Base-by-base conservation (phyloP, 2,329 filamentous ascomycete genomes). In the Fusarium miscanthi region DNA sequence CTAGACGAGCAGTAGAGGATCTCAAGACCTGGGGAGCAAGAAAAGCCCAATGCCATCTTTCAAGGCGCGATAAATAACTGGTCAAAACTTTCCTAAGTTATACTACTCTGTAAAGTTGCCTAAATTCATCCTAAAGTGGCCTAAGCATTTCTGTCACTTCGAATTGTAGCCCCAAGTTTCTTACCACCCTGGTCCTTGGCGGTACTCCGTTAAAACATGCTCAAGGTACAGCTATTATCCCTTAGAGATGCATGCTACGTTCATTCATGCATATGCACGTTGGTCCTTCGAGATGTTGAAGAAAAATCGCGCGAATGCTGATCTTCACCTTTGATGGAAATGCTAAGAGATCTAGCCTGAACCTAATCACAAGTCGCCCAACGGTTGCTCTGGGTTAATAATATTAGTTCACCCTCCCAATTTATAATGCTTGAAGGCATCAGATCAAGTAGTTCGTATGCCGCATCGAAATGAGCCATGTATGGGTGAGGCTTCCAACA, bases 221-320 rank as follows among this genome's bases (percentile, higher is more conserved):
- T 31, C 40, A 64, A 40, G 59, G 59, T 52, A 46, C 59, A 54
- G 23, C 66, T 37, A 33, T 66, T 33, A 35, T 35, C 68, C 49
- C 67, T 54, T 56, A 37, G 31, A 68, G 33, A 58, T 54, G 63
- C 57, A 63, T 70, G 31, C 23, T 68, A 45, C 59, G 41, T 66
- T 40, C 17, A 25, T 59, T 46, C 33, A 66, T 27, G 48, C 23
- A 65, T 35, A 27, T 52, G 49, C 23, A 52, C 13, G 17, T 25
- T 60, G 42, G 35, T 35, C 11, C 19, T 49, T 43, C 17, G 35
- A 37, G 43, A 63, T 49, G 19, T 17, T 35, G 16, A 45, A 43
- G 62, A 37, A 71, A 70, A 72, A 69, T 65, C 58, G 69, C 64
- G 60, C 69, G 51, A n/a, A 30, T 58, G 69, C 25, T 31, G 59